These are phyloP conservation scores for Sclerospora graminicola DNA, from an alignment of 352 stramenopile species.

Conservation along the genomic window DNA sequence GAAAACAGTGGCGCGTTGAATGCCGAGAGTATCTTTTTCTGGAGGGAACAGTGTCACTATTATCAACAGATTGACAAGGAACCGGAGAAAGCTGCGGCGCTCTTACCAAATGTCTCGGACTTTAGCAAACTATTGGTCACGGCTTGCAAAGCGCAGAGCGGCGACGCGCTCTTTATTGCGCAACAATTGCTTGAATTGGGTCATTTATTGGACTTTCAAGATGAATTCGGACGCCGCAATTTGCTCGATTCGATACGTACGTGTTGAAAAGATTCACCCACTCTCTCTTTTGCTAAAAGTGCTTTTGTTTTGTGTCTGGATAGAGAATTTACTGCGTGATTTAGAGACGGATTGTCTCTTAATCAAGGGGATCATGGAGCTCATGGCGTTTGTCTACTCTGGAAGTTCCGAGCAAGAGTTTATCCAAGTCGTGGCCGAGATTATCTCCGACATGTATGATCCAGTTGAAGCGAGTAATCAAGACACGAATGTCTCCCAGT, in stretches of 20 bases:
- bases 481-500: constrained; percentile 9
- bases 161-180: constrained; percentile 56
- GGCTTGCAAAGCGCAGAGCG: constrained; percentile 27
- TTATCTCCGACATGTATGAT: constrained; percentile 71
- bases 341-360: constrained; percentile 43
- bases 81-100: constrained; percentile 31
- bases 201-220: constrained; percentile 62
- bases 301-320: neutral
- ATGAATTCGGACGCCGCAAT: constrained; percentile 66
- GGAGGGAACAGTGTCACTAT: constrained; percentile 69
- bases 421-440: constrained; percentile 65
- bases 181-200: constrained; percentile 58
- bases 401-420: constrained; percentile 68
- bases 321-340: constrained; percentile 51
- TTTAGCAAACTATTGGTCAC: constrained; percentile 59
- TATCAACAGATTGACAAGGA: constrained; percentile 56
- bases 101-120: constrained; percentile 56
- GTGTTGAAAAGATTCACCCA: constrained; percentile 2
- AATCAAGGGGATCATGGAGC: constrained; percentile 59
- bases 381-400: constrained; percentile 66
- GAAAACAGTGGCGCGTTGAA: constrained; percentile 30
- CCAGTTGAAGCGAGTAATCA: constrained; percentile 30
- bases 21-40: constrained; percentile 63
- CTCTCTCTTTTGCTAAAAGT: too few species aligned
- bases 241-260: constrained; percentile 57